Base-by-base conservation (phyloP, 768 basidiomycete genomes). In the Suillus discolor region DNA sequence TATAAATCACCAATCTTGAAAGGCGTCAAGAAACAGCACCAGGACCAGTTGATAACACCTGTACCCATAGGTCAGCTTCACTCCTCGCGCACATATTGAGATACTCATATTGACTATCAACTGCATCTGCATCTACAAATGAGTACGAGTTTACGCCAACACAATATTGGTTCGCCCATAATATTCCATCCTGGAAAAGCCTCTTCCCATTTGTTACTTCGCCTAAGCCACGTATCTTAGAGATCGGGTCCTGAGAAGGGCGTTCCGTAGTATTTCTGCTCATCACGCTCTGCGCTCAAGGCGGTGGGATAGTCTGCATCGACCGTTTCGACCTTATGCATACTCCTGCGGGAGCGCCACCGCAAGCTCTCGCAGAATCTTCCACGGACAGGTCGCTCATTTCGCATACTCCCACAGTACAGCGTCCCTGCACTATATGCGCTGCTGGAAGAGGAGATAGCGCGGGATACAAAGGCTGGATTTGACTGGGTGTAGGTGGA, bases 241-340 rank as follows among this genome's bases (percentile, higher is more conserved):
- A 87, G 71, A 84, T 88, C 18, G 86, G 87, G 9, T 85, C 84
- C 20, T 88, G 85, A 85, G 87, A 87, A 72, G 87, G 86, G n/a
- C 81, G 86, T 44, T 88, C 87, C 0, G 86, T 84, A 28, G 81
- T 85, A 31, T 87, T 85, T 74, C 76, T 86, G 60, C 74, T 85
- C 41, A 79, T 71, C n/a, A 78, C 81, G 38, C 80, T 87, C 55
- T 85, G 84, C 72, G 71, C 72, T 13, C 64, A 72, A 2, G 74
- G 73, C n/a, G 82, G 84, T 2, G 81, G 82, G 57, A 72, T 88
- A 20, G 78, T 84, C 44, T 87, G 85, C 69, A 81, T 87, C 66
- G 87, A 87, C 70, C 87, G 87, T 67, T 86, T 87, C 68, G 87
- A 88, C 65, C 79, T 88, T 47, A 76, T 84, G 75, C 66, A 54